Base-by-base conservation (phyloP, 2,329 filamentous ascomycete genomes). In the Onygenales sp. region DNA sequence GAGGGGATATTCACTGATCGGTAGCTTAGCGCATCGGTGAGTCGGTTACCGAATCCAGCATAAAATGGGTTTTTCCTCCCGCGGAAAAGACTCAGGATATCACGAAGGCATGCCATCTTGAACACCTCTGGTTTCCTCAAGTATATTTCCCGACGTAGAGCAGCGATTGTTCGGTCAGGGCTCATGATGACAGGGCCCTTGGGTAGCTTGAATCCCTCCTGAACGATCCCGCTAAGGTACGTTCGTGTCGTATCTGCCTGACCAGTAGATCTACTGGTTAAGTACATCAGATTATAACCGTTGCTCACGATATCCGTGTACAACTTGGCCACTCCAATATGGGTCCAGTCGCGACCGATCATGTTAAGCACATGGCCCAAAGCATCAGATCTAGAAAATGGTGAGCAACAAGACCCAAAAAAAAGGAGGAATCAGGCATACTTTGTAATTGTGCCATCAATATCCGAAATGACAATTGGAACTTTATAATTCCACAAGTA, bases 401-500 rank as follows among this genome's bases (percentile, higher is more conserved):
- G 48, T 54, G 38, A 49, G 35, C 11, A 36, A 7, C 6, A n/a
- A 21, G n/a, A 9, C 46, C 39, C 50, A 46, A 35, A 5, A 27
- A 27, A 33, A 42, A 5, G 14, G 7, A n/a, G 27, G 11, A 3
- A 7, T 17, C 2, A 31, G 33, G 43, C 31, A 60, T 62, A 79
- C 73, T 98, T 98, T 55, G 93, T 98, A 63, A 98, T 98, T 21
- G 93, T 98, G 50, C 93, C 93, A 70, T 98, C 93, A 64, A 98
- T 97, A 69, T 98, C 93, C 0, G 92, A 97, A 58, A 98, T 96
- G 47, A 98, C 91, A 53, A 98, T 92, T 0, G 93, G 94, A 0
- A 87, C 86, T 63, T 94, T 87, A 64, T 92, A 83, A 60, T 83
- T 85, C 94, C 93, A 98, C 56, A 95, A 81, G 68, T 90, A 98